These are phyloP conservation scores for Candida mesenterica DNA, from an alignment of 1,139 yeast genomes.

Conservation along the genomic window DNA sequence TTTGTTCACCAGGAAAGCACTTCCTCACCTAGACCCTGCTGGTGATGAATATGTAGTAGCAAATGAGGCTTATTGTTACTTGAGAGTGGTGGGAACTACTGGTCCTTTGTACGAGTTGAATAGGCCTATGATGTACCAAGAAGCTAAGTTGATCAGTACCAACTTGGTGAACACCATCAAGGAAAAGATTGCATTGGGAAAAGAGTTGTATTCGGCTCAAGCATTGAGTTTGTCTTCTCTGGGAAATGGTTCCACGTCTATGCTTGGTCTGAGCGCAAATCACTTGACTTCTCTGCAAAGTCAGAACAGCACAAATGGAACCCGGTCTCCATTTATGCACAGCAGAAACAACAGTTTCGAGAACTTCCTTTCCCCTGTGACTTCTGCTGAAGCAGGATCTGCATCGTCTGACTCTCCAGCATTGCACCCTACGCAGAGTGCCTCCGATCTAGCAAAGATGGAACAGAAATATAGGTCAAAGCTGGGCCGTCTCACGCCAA, in stretches of 20 bases:
- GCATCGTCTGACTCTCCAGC: constrained; percentile 3
- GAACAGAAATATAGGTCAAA: constrained; percentile 29
- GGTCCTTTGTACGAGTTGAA: constrained; percentile 29
- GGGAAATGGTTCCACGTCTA: neutral
- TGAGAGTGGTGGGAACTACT: constrained; percentile 25
- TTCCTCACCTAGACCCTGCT: constrained; percentile 15
- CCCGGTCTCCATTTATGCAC: neutral
- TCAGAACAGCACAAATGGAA: neutral
- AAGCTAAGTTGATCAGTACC: constrained; percentile 29
- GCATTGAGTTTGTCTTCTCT: constrained; percentile 1
- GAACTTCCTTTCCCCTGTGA: constrained; percentile 1
- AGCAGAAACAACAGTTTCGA: constrained; percentile 2
- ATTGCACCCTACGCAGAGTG: constrained; percentile 20
- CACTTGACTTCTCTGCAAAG: neutral
- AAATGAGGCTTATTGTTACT: constrained; percentile 31
- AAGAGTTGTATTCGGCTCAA: constrained; percentile 15
- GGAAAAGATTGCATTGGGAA: constrained; percentile 26
- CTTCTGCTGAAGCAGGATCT: neutral
- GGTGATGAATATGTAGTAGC: constrained; percentile 40
- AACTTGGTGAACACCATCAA: constrained; percentile 28
- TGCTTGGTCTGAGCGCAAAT: too few relatives aligned
- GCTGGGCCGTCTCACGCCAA: neutral
- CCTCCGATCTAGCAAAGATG: constrained; percentile 29
- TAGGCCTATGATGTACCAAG: constrained; percentile 32
- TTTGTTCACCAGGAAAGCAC: constrained; percentile 17